Conservation (phyloP, 2,329 filamentous ascomycete genomes). For the Colletotrichum godetiae region DNA sequence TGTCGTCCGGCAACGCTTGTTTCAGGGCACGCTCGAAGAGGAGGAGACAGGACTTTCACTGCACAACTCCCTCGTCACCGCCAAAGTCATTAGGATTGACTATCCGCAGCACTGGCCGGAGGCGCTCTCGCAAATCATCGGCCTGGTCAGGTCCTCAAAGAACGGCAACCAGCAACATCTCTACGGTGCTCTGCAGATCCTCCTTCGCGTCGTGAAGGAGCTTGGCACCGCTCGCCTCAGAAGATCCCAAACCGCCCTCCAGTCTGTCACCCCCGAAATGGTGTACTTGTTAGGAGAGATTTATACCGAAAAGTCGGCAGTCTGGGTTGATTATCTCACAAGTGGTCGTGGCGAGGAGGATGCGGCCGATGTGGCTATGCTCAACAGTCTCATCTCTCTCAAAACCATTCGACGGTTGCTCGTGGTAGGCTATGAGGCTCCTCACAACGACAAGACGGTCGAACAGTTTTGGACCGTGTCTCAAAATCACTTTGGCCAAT, state of each 20-base stretch:
- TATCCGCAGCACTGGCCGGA: slow-evolving; percentile 88
- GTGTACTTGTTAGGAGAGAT: slow-evolving; percentile 83
- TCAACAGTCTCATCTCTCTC: slow-evolving; percentile 81
- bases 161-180: slow-evolving; percentile 74
- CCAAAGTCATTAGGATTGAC: slow-evolving; percentile 90
- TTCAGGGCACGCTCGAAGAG: slow-evolving; percentile 83
- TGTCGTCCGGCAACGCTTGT: slow-evolving; percentile 78
- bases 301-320: slow-evolving; percentile 78
- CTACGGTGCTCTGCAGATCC: slow-evolving; percentile 77
- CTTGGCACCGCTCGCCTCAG: slow-evolving; percentile 82
- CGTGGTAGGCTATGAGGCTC: slow-evolving; percentile 84
- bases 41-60: slow-evolving; percentile 79
- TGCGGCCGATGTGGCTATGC: slow-evolving; percentile 72
- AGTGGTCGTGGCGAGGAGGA: slow-evolving; percentile 68
- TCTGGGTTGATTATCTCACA: slow-evolving; percentile 74
- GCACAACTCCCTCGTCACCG: slow-evolving; percentile 88
- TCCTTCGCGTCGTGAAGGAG: slow-evolving; percentile 92
- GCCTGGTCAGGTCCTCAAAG: slow-evolving; percentile 69
- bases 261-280: slow-evolving; percentile 83
- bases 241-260: slow-evolving; percentile 79
- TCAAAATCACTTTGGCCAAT: slow-evolving; percentile 80
- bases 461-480: slow-evolving; percentile 84
- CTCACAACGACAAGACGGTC: slow-evolving; percentile 81
- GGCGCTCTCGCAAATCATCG: slow-evolving; percentile 69
- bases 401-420: slow-evolving; percentile 85